phyloP scores from a whole-genome alignment of 129 eudicot genomes.

The Centella asiatica region DNA sequence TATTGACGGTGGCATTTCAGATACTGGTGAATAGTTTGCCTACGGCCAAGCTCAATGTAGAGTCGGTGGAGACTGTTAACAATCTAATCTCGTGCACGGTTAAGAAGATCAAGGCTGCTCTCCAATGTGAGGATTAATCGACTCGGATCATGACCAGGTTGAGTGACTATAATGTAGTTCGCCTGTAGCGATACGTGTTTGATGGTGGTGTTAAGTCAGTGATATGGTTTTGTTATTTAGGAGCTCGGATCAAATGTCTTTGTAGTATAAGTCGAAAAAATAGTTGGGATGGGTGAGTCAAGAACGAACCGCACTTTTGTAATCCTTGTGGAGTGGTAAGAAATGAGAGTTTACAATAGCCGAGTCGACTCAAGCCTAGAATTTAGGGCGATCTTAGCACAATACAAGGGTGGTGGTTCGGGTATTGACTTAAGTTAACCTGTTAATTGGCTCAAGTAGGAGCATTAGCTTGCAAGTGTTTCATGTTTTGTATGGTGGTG shows the following conservation, averaged over 20 bases:
- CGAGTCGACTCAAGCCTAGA: neutral
- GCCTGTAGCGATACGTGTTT: too few species aligned
- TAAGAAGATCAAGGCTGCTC: constrained; percentile 84
- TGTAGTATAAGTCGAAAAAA: neutral
- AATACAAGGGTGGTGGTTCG: constrained; percentile 91
- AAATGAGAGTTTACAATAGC: neutral
- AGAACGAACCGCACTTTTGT: constrained; percentile 87
- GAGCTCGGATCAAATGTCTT: neutral
- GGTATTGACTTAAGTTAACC: constrained; percentile 88
- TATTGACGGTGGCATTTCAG: constrained; percentile 83
- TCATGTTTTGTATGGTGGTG: too few species aligned
- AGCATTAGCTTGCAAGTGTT: too few species aligned
- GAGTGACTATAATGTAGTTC: too few species aligned
- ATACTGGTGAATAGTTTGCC: constrained; percentile 90
- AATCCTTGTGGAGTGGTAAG: constrained; percentile 43
- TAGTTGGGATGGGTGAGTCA: constrained; percentile 62
- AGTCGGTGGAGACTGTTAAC: constrained; percentile 93
- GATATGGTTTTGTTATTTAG: too few species aligned
- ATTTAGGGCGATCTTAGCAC: constrained; percentile 19
- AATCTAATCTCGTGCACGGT: constrained; percentile 93
- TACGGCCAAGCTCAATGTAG: constrained; percentile 88
- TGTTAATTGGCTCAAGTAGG: constrained; percentile 23
- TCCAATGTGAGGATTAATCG: constrained; percentile 51
- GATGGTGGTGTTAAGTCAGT: too few species aligned
- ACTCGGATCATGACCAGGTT: too few species aligned